Percentiles rank a stretch among this genome's conserved stretches.
Conservation (phyloP, 2,329 filamentous ascomycete genomes). For the Fusarium tjaetaba region DNA sequence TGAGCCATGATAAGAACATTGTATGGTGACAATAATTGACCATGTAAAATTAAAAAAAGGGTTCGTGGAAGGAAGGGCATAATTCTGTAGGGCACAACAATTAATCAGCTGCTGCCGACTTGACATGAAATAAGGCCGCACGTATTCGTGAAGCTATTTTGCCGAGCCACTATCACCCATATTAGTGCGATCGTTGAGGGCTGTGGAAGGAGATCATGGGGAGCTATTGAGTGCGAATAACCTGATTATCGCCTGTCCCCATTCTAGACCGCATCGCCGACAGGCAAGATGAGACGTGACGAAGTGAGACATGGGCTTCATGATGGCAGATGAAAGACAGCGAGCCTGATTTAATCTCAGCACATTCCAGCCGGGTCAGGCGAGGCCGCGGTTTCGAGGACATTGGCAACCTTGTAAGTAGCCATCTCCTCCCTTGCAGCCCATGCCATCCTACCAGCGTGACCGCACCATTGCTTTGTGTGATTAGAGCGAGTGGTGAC, state of each 20-base stretch:
- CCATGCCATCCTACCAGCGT: slow-evolving; percentile 4
- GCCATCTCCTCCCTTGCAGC: slow-evolving; percentile 28
- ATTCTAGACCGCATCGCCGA: slow-evolving; percentile 25
- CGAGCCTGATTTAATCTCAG: slow-evolving; percentile 19
- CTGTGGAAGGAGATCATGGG: slow-evolving; percentile 9
- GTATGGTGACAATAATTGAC: background rate
- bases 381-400: background rate
- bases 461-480: slow-evolving; percentile 4
- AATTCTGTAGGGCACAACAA: background rate
- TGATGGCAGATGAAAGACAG: slow-evolving; percentile 10
- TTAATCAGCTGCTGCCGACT: background rate
- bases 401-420: slow-evolving; percentile 15
- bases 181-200: background rate
- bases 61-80: background rate
- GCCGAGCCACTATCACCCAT: background rate
- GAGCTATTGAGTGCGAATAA: slow-evolving; percentile 21
- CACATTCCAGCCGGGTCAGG: slow-evolving; percentile 19
- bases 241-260: slow-evolving; percentile 23
- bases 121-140: background rate
- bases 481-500: background rate
- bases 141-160: slow-evolving; percentile 10
- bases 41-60: background rate
- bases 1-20: slow-evolving; percentile 10
- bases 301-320: slow-evolving; percentile 24
- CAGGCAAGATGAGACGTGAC: slow-evolving; percentile 19